phyloP scores from a whole-genome alignment of 1,284 basidiomycete genomes.

The Naganishia albida region DNA sequence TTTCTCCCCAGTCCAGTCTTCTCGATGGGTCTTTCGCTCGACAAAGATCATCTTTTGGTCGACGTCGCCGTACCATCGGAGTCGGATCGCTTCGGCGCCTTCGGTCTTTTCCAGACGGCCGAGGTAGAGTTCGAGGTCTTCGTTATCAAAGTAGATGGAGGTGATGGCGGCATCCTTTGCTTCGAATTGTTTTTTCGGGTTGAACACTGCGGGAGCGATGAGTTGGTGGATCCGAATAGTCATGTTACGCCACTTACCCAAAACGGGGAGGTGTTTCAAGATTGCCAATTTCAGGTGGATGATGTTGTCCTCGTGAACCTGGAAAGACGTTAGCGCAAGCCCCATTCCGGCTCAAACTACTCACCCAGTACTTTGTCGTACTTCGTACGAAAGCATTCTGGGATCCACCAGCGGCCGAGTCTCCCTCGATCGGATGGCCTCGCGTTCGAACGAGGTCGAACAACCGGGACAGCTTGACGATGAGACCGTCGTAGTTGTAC shows the following conservation, averaged over 20 bases:
- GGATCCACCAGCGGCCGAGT: constrained; percentile 87
- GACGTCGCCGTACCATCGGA: constrained; percentile 97
- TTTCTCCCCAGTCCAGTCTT: constrained; percentile 99
- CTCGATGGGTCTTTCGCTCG: constrained; percentile 96
- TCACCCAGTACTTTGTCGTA: constrained; percentile 98
- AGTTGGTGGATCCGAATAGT: background rate
- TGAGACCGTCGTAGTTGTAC: constrained; percentile 71
- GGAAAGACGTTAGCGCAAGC: background rate
- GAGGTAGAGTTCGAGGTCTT: constrained; percentile 95
- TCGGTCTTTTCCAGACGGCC: constrained; percentile 98
- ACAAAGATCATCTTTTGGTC: constrained; percentile 88
- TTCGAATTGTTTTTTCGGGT: constrained; percentile 92
- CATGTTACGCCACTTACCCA: constrained; percentile 61
- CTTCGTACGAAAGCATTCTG: constrained; percentile 97
- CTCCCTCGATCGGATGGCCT: constrained; percentile 90
- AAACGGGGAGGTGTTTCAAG: constrained; percentile 85
- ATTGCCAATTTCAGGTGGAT: constrained; percentile 96
- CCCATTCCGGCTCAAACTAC: constrained; percentile 35
- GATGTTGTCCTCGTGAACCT: constrained; percentile 92
- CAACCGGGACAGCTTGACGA: constrained; percentile 92
- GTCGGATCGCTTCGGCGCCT: constrained; percentile 92
- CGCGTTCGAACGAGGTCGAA: constrained; percentile 95
- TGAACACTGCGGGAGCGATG: constrained; percentile 69
- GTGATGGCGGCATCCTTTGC: constrained; percentile 75
- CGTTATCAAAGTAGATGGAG: constrained; percentile 71